Conservation (phyloP, 1,284 basidiomycete species). For the Tylopilus orsonianus region DNA sequence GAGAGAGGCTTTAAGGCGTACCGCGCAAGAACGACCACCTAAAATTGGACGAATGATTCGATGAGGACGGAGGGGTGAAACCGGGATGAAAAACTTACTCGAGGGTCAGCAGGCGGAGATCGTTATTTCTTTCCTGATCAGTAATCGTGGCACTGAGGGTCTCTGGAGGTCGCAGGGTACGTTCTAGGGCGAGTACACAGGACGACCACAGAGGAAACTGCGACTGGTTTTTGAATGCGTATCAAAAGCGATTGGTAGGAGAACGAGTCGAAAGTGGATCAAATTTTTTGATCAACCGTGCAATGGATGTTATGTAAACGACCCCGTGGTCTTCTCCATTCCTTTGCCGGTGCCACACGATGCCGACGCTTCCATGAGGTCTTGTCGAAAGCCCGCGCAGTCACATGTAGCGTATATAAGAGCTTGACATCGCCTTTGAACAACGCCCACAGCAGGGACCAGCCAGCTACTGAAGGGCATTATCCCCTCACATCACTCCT, state of each 20-base stretch:
- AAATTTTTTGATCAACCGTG: constrained; percentile 20
- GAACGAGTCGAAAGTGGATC: constrained; percentile 1
- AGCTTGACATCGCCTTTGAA: constrained; percentile 23
- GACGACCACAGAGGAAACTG: constrained; percentile 38
- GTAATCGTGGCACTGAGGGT: constrained; percentile 54
- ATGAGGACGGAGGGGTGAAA: constrained; percentile 16
- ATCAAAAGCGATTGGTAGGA: constrained; percentile 24
- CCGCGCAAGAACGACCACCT: constrained; percentile 83
- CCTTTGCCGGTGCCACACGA: not conserved
- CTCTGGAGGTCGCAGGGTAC: constrained; percentile 39
- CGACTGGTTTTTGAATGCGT: constrained; percentile 23
- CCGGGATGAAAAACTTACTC: constrained; percentile 50
- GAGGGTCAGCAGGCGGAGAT: constrained; percentile 80
- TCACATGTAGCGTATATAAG: constrained; percentile 26
- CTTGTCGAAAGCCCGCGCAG: no score
- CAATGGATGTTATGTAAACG: constrained; percentile 28
- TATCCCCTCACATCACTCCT: constrained; percentile 22
- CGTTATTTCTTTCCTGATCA: constrained; percentile 72
- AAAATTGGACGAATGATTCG: constrained; percentile 10
- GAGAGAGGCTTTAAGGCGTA: constrained; percentile 35
- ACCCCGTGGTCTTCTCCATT: constrained; percentile 8
- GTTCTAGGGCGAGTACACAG: constrained; percentile 22
- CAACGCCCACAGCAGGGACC: constrained; percentile 17
- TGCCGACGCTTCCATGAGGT: constrained; percentile 20
- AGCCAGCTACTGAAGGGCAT: constrained; percentile 11